These are phyloP conservation scores for Collybia mongolica DNA, from an alignment of 768 basidiomycete species.

Conservation along the genomic window DNA sequence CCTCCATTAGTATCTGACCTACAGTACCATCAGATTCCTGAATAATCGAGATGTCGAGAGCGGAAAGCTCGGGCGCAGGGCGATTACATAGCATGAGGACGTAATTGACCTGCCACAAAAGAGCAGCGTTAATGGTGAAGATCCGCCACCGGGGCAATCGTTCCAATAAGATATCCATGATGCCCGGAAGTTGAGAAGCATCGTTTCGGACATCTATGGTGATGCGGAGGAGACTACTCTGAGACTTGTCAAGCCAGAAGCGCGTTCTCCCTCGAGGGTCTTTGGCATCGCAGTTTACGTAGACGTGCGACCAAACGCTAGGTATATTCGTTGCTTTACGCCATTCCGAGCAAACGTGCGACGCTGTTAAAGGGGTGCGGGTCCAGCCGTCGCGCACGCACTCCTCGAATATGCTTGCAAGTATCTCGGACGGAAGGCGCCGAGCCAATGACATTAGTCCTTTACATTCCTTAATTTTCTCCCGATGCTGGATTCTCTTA, in stretches of 20 bases:
- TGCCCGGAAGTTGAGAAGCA: constrained; percentile 24
- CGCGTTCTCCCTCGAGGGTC: constrained; percentile 40
- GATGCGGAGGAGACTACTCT: constrained; percentile 40
- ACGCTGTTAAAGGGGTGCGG: constrained; percentile 51
- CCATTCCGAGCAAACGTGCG: constrained; percentile 62
- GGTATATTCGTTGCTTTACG: constrained; percentile 49
- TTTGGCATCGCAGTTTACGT: constrained; percentile 45
- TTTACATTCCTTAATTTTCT: constrained; percentile 40
- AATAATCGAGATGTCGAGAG: constrained; percentile 27
- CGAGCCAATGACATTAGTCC: constrained; percentile 54
- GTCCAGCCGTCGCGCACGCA: constrained; percentile 52
- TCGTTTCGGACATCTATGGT: constrained; percentile 37
- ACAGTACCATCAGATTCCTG: constrained; percentile 24
- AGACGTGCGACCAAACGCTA: constrained; percentile 57
- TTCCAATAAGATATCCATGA: constrained; percentile 39
- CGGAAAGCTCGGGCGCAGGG: constrained; percentile 33
- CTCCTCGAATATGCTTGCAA: constrained; percentile 52
- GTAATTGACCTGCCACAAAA: constrained; percentile 34
- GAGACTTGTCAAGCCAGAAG: constrained; percentile 51
- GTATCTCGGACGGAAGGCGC: constrained; percentile 54
- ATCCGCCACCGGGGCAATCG: constrained; percentile 43
- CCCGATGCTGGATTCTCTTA: constrained; percentile 38
- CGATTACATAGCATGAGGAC: constrained; percentile 35
- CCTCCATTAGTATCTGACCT: constrained; percentile 14
- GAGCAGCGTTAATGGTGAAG: constrained; percentile 37